Evolutionary conservation across 2,329 filamentous ascomycete species (phyloP).

Genomic region (Rutstroemia sp.): DNA sequence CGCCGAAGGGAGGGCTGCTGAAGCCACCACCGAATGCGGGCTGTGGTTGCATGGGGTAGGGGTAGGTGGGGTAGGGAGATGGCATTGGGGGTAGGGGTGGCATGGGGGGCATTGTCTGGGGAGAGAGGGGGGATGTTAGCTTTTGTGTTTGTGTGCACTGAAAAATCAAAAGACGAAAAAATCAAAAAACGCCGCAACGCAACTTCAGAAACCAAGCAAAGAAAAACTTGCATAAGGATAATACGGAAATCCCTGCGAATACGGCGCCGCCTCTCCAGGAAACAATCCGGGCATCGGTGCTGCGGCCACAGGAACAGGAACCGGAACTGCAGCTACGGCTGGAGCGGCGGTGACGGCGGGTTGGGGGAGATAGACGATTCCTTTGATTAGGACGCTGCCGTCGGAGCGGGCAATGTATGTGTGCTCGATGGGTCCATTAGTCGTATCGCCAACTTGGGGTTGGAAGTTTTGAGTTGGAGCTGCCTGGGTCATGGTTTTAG

Average conservation of each 20-base stretch:
- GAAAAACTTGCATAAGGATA: neutral
- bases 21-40: neutral
- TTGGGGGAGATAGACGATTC: conserved; percentile 16
- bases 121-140: neutral
- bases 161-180: neutral
- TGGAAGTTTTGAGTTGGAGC: conserved; percentile 44
- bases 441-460: conserved; percentile 51
- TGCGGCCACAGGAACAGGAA: neutral
- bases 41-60: neutral
- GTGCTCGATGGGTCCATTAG: conserved; percentile 47
- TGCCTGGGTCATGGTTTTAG: conserved; percentile 29
- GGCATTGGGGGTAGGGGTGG: neutral
- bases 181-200: neutral
- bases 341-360: neutral
- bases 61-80: neutral
- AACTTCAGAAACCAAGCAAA: neutral
- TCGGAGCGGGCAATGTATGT: conserved; percentile 43
- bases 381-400: conserved; percentile 19
- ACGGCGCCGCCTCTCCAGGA: neutral
- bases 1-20: conserved; percentile 1
- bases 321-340: neutral
- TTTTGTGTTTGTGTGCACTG: neutral
- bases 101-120: neutral
- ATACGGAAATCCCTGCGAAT: neutral
- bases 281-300: neutral